Evolutionary conservation across 148 eudicot genomes (phyloP).

Genomic region (Mesembryanthemum crystallinum): DNA sequence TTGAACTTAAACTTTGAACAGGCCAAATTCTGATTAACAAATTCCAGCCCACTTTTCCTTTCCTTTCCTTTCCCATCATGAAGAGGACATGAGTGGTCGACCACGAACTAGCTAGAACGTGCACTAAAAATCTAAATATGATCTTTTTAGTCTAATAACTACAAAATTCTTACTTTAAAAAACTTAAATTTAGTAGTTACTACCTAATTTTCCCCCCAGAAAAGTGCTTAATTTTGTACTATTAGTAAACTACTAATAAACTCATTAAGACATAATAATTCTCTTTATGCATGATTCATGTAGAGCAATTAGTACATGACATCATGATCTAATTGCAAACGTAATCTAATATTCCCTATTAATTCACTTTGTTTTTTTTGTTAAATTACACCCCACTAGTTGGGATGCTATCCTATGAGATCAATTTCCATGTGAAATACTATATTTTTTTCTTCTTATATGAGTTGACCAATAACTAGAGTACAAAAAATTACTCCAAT

Average conservation of each 20-base stretch:
- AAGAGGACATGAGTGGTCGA: not conserved
- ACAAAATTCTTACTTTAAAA: not conserved
- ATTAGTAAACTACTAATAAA: too few relatives aligned
- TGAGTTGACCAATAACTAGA: not conserved
- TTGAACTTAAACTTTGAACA: too few relatives aligned
- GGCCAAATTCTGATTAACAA: too few relatives aligned
- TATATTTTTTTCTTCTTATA: not conserved
- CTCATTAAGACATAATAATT: too few relatives aligned
- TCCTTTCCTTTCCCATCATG: not conserved
- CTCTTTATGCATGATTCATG: too few relatives aligned
- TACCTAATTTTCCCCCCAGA: not conserved
- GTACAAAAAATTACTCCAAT: not conserved
- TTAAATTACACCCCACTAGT: not conserved
- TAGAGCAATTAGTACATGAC: too few relatives aligned
- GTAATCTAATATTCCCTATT: not conserved
- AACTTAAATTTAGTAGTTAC: too few relatives aligned
- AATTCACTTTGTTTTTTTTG: not conserved
- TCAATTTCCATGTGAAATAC: not conserved
- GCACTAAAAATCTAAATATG: not conserved
- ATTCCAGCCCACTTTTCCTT: too few relatives aligned
- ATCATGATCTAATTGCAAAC: not conserved
- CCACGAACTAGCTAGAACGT: not conserved
- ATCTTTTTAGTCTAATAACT: not conserved
- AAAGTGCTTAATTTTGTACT: not conserved
- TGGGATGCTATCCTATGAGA: not conserved